Base-by-base conservation (phyloP, 495 filamentous ascomycete species). In the Penicillium macrosclerotiorum region DNA sequence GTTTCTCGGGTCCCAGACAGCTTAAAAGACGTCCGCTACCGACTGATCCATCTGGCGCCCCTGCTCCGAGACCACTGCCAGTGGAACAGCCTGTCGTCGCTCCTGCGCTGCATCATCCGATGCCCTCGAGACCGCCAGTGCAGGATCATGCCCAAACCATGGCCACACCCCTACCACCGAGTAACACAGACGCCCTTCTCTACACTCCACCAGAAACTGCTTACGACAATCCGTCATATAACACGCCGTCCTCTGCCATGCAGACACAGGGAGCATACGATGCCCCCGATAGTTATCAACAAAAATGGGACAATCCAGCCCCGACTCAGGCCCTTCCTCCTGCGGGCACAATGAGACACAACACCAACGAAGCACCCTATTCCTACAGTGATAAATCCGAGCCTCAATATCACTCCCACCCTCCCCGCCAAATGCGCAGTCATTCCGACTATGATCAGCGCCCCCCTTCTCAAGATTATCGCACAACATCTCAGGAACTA, bases 21-120 rank as follows among this genome's bases (percentile, higher is more conserved):
- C 72, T 89, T 33, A 91, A 89, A 65, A 75, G 90, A 49, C 81
- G 90, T 25, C 90, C 90, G 3, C 63, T 95, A 34, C 90, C 90
- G 4, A 76, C 79, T 7, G 84, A 89, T 60, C 85, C 86, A 7
- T 73, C 82, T 36, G 79, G 75, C 5, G 49, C 53, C 3, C 14
- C 51, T 11, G 37, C 63, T 18, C 46, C 57, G 17, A 55, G 58
- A 24, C 63, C 63, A 27, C 25, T 51, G 16, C 46, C 52, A 26
- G 44, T 55, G 11, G 68, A 69, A 16, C 59, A 66, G 16, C 27
- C 42, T 4, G 54, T 60, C 6, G 54, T 57, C 8, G 56, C 67
- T 16, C 54, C 56, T 47, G 36, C 53, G 13, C 25, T 60, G 37
- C 59, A 63, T 19, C 54, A 57, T 30, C 47, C 62, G 5, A 37